Evolutionary conservation across 352 stramenopile genomes (phyloP), one percentile per base, ranked within the genome.

Genomic region (Phytopythium chamaehyphon): DNA sequence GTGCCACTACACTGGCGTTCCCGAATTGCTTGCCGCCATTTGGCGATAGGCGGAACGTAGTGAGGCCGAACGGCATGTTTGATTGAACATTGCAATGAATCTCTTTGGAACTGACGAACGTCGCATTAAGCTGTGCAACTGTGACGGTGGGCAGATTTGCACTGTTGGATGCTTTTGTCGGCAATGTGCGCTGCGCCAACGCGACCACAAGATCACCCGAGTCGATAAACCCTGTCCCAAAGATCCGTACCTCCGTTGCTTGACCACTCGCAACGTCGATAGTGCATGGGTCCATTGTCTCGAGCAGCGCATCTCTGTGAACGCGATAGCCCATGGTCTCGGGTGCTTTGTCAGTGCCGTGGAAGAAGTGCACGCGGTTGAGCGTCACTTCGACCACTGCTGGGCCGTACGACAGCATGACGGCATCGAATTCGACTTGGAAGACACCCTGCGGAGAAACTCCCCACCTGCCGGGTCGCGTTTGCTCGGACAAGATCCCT

Each of bases 31-130:
- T 65, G 0, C 79, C 79, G 3, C 75, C 76, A 55, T 90, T 90
- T 21, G 87, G 53, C 15, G 79, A 90, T 0, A 88, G 59, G 23
- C 64, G 61, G 19, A 88, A 66, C 1, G 61, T 40, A 3, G 79
- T 88, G 19, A 85, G 61, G 5, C 79, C 79, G 54, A 90, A 90
- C 37, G 76, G 55, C 54, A 89, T 70, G 58, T 89, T 89, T 5
- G 73, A 51, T 21, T 73, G 79, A 3, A 90, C 61, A 6, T 59
- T 86, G 50, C 75, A 88, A 24, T 65, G 71, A 6, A 90, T 54
- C 48, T 90, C 79, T 15, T 58, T 69, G 24, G 54, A 42, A 24
- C 65, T 73, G 5, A 57, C 43, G 47, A 67, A 90, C n/a, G 66
- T 81, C 10, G 73, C 79, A 28, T 70, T 75, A 31, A 90, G 51